A percentile compares a stretch with the other conserved stretches of the same genome.
Conservation (phyloP, 768 basidiomycete genomes). For the Suillus weaverae region DNA sequence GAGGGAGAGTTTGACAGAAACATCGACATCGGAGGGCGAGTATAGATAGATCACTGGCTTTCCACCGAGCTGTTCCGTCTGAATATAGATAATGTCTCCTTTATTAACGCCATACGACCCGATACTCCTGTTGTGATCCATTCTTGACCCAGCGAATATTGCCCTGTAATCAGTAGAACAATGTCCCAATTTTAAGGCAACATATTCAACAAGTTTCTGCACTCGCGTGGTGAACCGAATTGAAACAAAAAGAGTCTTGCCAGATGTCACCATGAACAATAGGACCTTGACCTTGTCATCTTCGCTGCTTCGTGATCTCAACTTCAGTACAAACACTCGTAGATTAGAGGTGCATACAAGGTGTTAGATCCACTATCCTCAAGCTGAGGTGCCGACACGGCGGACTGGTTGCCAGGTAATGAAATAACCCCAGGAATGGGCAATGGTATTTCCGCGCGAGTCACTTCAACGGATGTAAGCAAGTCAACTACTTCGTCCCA, state of each 20-base stretch:
- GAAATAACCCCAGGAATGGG: background rate
- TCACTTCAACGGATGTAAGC: background rate
- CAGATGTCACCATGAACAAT: background rate
- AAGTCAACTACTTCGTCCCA: background rate
- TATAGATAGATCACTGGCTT: conserved; percentile 8
- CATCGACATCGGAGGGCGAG: conserved; percentile 1
- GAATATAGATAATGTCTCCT: background rate
- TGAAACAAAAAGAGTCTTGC: background rate
- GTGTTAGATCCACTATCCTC: background rate
- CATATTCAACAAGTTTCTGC: background rate
- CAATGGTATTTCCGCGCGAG: background rate
- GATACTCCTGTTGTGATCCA: background rate
- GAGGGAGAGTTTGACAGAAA: background rate
- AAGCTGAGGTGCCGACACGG: background rate
- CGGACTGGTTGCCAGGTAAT: background rate
- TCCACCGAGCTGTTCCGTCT: background rate
- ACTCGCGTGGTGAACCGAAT: background rate
- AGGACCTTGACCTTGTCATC: background rate
- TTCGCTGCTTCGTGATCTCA: background rate
- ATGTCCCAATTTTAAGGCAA: background rate
- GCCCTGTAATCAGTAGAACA: background rate
- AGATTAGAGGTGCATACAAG: background rate
- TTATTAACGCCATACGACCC: background rate
- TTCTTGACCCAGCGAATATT: background rate
- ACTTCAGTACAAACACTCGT: background rate